Percentiles rank a stretch among this genome's conserved stretches.
Conservation (phyloP, 2,329 filamentous ascomycete genomes). For the Tolypocladium pustulatum region DNA sequence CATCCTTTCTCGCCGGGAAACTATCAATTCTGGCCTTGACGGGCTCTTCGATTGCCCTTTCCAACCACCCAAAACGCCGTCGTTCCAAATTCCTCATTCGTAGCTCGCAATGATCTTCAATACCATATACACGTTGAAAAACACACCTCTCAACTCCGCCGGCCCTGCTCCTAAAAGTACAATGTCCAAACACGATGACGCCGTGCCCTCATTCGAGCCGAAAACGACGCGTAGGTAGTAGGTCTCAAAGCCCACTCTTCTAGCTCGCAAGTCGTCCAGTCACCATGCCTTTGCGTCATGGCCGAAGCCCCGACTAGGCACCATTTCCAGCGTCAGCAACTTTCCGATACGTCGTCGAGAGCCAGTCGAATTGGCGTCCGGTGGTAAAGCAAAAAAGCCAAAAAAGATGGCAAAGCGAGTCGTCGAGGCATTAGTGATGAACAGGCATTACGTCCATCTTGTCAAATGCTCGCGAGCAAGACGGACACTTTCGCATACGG, state of each 20-base stretch:
- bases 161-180: conserved; percentile 12
- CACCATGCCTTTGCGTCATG: neutral
- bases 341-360: conserved; percentile 1
- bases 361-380: neutral
- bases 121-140: conserved; percentile 11
- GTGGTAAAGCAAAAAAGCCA: neutral
- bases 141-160: conserved; percentile 3
- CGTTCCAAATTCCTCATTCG: neutral
- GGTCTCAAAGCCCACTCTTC: neutral
- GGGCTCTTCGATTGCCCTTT: conserved; percentile 6
- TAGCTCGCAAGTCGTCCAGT: neutral
- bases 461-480: conserved; percentile 86
- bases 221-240: neutral
- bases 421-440: conserved; percentile 29
- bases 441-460: conserved; percentile 78
- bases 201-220: neutral
- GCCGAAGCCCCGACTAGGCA: neutral
- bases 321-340: neutral
- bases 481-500: conserved; percentile 89
- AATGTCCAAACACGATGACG: conserved; percentile 12
- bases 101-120: conserved; percentile 2
- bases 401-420: neutral
- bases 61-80: conserved; percentile 9
- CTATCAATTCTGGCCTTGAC: conserved; percentile 1
- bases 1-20: neutral